Percentiles rank a stretch among this genome's conserved stretches.
These are phyloP conservation scores for Russula compacta DNA, from an alignment of 768 basidiomycete species.

Conservation along the genomic window DNA sequence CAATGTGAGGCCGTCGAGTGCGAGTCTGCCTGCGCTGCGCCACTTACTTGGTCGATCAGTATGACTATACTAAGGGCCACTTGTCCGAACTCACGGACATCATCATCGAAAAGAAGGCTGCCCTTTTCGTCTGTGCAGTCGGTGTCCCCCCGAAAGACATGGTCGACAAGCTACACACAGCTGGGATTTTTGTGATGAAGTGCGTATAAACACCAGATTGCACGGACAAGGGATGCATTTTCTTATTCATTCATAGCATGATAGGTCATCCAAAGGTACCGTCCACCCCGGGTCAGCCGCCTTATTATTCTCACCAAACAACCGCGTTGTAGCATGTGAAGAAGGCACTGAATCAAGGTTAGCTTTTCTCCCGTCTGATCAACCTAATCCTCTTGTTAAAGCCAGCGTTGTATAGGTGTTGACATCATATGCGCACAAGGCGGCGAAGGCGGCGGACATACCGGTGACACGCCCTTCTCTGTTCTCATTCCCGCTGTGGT, in stretches of 20 bases:
- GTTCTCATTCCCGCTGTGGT: conserved; percentile 77
- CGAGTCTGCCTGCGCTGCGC: neutral
- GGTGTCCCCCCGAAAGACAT: conserved; percentile 79
- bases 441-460: conserved; percentile 85
- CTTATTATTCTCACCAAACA: neutral
- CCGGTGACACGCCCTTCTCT: conserved; percentile 73
- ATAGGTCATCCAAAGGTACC: conserved; percentile 75
- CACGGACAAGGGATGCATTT: neutral
- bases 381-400: no score
- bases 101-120: conserved; percentile 61
- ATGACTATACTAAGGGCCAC: conserved; percentile 73
- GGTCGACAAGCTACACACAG: conserved; percentile 73
- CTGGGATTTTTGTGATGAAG: conserved; percentile 83
- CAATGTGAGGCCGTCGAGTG: conserved; percentile 36
- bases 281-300: neutral
- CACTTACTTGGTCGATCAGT: conserved; percentile 25
- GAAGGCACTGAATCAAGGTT: conserved; percentile 67
- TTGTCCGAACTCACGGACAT: conserved; percentile 70
- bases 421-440: conserved; percentile 87
- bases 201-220: conserved; percentile 28
- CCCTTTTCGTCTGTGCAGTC: conserved; percentile 76
- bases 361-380: neutral
- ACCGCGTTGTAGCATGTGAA: conserved; percentile 45
- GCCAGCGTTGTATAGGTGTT: conserved; percentile 40
- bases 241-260: conserved; percentile 40